Conservation (phyloP, 352 stramenopile genomes). For the Blastocystis sp. region DNA sequence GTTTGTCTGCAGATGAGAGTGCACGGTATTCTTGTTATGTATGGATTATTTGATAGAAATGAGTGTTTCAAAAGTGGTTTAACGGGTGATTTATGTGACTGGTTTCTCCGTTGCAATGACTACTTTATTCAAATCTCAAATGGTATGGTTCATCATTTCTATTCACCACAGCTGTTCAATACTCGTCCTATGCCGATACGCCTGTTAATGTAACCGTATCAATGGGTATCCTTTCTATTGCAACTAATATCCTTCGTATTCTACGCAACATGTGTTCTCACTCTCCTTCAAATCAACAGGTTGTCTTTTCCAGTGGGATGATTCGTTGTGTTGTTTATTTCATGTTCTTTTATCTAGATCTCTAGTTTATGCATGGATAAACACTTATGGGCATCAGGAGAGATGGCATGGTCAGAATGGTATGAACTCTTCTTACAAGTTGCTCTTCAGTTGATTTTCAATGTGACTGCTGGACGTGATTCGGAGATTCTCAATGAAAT, state of each 20-base stretch:
- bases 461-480: background rate
- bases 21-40: background rate
- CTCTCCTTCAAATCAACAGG: background rate
- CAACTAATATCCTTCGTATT: slow-evolving; percentile 5
- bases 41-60: background rate
- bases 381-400: slow-evolving; percentile 38
- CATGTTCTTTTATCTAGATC: slow-evolving; percentile 2
- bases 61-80: slow-evolving; percentile 9
- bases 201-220: slow-evolving; percentile 47
- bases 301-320: background rate
- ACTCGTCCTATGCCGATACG: slow-evolving; percentile 12
- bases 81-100: slow-evolving; percentile 31
- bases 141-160: background rate
- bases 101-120: slow-evolving; percentile 22
- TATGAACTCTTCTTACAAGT: slow-evolving; percentile 46
- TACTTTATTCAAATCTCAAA: slow-evolving; percentile 33
- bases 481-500: background rate
- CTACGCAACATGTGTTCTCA: slow-evolving; percentile 38
- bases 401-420: slow-evolving; percentile 39
- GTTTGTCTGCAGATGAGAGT: background rate
- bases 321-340: background rate
- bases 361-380: background rate
- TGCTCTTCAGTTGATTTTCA: slow-evolving; percentile 35
- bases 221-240: slow-evolving; percentile 33
- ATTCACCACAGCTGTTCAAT: background rate